Evolutionary conservation across 495 filamentous ascomycete species (phyloP), one percentile per base, ranked within the genome.

Genomic region (Hypoxylon trugodes): DNA sequence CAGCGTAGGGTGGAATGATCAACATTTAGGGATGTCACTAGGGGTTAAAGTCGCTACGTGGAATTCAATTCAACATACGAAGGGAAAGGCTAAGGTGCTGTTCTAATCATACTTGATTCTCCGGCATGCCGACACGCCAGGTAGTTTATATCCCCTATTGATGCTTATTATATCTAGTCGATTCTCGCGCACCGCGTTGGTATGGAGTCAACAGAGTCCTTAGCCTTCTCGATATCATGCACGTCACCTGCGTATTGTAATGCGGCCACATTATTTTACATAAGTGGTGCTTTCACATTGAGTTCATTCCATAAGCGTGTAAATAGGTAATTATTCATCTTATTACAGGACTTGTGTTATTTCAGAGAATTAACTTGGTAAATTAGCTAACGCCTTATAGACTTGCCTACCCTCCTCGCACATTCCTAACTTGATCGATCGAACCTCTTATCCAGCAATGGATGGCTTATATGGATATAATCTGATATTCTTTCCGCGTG

Each of bases 51-150:
- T 56, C 21, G 15, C 45, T 8, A 16, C 10, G n/a, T 35, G 63
- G 63, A 66, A 66, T 66, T 57, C 8, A 9, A 13, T 47, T 57
- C 6, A 38, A 36, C n/a, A 37, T 61, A 26, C 7, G 8, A 47
- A 28, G 37, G 24, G 28, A 15, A 6, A 41, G 19, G 40, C 30
- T 55, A 60, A 51, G 30, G 37, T 46, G 38, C 43, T n/a, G n/a
- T n/a, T 18, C 41, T 30, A 3, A 21, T 54, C 21, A 12, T 22
- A 3, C 10, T 40, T 41, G 7, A 26, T 53, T 9, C 6, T 24
- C 8, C 35, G 10, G 7, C 47, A 49, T 65, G 2, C 54, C 46
- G 33, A 26, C 15, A 25, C 24, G 43, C 26, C 22, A 9, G 33
- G 32, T n/a, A 35, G n/a, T 9, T 26, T 16, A 4, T n/a, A 12